These are phyloP conservation scores for Centaurea solstitialis DNA, from an alignment of 129 eudicot genomes.

Conservation along the genomic window DNA sequence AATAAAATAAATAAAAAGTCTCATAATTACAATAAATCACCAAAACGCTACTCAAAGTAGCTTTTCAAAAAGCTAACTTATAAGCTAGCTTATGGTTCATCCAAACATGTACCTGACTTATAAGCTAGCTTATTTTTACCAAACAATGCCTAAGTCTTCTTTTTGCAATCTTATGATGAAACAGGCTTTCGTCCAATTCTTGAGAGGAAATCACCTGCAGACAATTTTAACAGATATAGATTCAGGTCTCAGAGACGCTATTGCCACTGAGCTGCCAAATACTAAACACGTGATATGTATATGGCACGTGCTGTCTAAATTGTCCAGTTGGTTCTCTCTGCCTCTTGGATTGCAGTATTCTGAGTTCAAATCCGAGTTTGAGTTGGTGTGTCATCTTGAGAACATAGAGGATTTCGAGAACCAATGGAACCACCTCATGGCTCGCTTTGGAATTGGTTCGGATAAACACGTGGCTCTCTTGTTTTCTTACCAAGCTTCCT, in stretches of 20 bases:
- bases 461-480: conserved; percentile 68
- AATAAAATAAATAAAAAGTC: no score
- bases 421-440: conserved; percentile 76
- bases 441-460: conserved; percentile 58
- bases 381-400: conserved; percentile 60
- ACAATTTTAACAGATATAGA: conserved; percentile 76
- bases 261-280: conserved; percentile 61
- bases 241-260: conserved; percentile 68
- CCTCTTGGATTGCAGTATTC: conserved; percentile 56
- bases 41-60: no score
- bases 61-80: no score
- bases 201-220: conserved; percentile 72
- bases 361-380: conserved; percentile 68
- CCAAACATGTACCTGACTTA: no score
- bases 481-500: conserved; percentile 49
- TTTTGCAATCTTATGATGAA: conserved; percentile 12
- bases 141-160: no score
- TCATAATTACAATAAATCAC: no score
- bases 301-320: conserved; percentile 63
- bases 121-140: no score
- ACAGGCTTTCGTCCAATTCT: conserved; percentile 62
- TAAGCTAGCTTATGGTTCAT: no score
- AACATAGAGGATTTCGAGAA: conserved; percentile 72
- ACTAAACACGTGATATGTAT: conserved; percentile 63
- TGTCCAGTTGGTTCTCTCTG: conserved; percentile 71